Evolutionary conservation across 805 yeast genomes (phyloP).

Genomic region (Candida nitratophila): DNA sequence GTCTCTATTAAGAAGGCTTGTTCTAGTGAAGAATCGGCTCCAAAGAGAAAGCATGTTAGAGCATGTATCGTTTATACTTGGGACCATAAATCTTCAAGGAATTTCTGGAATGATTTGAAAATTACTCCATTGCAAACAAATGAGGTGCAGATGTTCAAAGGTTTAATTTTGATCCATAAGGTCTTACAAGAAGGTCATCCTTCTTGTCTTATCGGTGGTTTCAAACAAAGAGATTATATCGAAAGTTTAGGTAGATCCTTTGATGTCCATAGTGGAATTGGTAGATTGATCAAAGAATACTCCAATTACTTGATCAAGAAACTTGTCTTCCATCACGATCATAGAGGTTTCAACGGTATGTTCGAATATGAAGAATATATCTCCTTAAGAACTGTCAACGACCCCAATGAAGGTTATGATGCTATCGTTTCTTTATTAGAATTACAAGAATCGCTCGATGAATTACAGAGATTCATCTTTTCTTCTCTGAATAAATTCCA

Average conservation of each 20-base stretch:
- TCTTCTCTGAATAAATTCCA: conserved; percentile 54
- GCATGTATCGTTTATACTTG: conserved; percentile 94
- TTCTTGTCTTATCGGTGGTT: conserved; percentile 72
- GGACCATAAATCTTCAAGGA: conserved; percentile 83
- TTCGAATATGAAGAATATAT: conserved; percentile 95
- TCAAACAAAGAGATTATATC: conserved; percentile 70
- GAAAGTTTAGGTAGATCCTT: conserved; percentile 59
- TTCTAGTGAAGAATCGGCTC: conserved; percentile 79
- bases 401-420: conserved; percentile 94
- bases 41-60: conserved; percentile 93
- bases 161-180: conserved; percentile 79
- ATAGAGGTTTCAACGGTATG: conserved; percentile 88
- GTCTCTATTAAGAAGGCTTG: conserved; percentile 75
- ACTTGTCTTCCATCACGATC: conserved; percentile 73
- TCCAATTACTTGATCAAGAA: conserved; percentile 63
- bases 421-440: conserved; percentile 79
- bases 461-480: conserved; percentile 68
- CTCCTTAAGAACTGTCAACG: conserved; percentile 78
- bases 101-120: conserved; percentile 80
- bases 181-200: conserved; percentile 98
- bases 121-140: conserved; percentile 73
- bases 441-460: conserved; percentile 77
- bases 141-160: conserved; percentile 80
- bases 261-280: conserved; percentile 48
- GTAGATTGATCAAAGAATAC: conserved; percentile 71